Evolutionary conservation across 2,329 filamentous ascomycete species (phyloP).

Genomic region (Cladosporium phlei): DNA sequence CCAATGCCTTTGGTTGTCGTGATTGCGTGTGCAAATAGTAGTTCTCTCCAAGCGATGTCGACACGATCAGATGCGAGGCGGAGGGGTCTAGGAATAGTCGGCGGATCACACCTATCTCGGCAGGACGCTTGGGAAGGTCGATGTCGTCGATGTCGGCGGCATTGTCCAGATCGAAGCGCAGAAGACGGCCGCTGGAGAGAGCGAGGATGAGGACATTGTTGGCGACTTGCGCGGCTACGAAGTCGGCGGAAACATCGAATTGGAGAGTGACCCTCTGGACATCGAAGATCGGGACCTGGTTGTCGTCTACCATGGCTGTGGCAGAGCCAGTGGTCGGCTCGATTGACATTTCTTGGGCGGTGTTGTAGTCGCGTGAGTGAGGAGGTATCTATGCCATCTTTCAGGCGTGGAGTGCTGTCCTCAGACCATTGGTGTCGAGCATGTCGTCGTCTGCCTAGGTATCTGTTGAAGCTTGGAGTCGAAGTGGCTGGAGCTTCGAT

Average conservation of each 20-base stretch:
- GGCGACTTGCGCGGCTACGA: constrained; percentile 91
- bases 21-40: constrained; percentile 97
- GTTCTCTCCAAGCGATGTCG: constrained; percentile 87
- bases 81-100: constrained; percentile 97
- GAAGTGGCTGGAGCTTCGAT: too few species aligned
- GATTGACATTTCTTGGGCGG: constrained; percentile 19
- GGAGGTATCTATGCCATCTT: neutral
- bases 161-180: constrained; percentile 89
- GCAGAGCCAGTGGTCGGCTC: constrained; percentile 26
- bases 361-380: neutral
- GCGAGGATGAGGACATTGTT: constrained; percentile 95
- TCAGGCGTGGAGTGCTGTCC: neutral
- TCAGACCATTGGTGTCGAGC: neutral
- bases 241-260: constrained; percentile 91
- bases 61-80: constrained; percentile 87
- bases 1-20: constrained; percentile 75
- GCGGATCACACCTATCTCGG: constrained; percentile 85
- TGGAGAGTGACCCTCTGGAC: constrained; percentile 88
- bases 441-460: neutral
- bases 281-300: constrained; percentile 76
- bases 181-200: constrained; percentile 82
- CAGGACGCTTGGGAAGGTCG: constrained; percentile 87
- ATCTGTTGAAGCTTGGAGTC: too few species aligned
- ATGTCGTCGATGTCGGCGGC: constrained; percentile 98
- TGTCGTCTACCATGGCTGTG: constrained; percentile 21